A percentile compares a stretch with the other conserved stretches of the same genome.
Evolutionary conservation across 1,139 yeast species (phyloP).

Genomic region (Kodamaea derodonti): DNA sequence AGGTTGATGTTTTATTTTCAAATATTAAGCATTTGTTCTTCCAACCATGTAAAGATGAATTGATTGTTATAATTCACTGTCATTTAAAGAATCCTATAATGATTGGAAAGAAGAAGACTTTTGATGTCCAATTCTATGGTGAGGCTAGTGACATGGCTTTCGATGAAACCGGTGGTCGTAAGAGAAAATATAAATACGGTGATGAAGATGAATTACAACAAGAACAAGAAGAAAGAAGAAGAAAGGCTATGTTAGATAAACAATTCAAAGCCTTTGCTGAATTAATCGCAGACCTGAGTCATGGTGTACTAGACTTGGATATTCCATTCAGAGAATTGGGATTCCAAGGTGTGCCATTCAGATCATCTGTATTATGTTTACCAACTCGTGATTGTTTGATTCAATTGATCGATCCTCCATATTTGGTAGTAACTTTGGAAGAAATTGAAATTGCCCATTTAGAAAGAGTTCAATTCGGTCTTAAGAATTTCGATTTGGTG

Average conservation of each 20-base stretch:
- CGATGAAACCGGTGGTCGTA: slow-evolving; percentile 95
- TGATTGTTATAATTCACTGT: slow-evolving; percentile 88
- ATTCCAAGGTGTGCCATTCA: slow-evolving; percentile 94
- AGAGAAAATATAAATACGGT: slow-evolving; percentile 87
- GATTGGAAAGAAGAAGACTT: slow-evolving; percentile 94
- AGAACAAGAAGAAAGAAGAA: slow-evolving; percentile 95
- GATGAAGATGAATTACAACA: slow-evolving; percentile 98
- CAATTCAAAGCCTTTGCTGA: slow-evolving; percentile 91
- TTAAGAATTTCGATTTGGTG: slow-evolving; percentile 93
- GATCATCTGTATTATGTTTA: slow-evolving; percentile 92
- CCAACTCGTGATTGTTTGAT: slow-evolving; percentile 97
- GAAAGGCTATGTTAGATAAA: slow-evolving; percentile 85
- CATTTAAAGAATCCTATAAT: slow-evolving; percentile 90
- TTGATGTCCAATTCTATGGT: slow-evolving; percentile 92
- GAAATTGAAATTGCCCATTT: slow-evolving; percentile 94
- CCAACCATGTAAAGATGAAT: slow-evolving; percentile 94
- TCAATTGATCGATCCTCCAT: slow-evolving; percentile 93
- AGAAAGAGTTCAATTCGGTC: slow-evolving; percentile 96
- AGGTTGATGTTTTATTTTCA: slow-evolving; percentile 81
- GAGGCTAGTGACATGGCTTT: slow-evolving; percentile 96
- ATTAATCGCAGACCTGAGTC: slow-evolving; percentile 81
- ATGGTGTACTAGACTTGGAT: slow-evolving; percentile 80
- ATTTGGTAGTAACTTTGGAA: slow-evolving; percentile 81
- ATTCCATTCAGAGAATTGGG: slow-evolving; percentile 95
- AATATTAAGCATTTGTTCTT: slow-evolving; percentile 91